Evolutionary conservation across 371 early-diverging fungal genomes (phyloP).

Genomic region (Actinomucor elegans): DNA sequence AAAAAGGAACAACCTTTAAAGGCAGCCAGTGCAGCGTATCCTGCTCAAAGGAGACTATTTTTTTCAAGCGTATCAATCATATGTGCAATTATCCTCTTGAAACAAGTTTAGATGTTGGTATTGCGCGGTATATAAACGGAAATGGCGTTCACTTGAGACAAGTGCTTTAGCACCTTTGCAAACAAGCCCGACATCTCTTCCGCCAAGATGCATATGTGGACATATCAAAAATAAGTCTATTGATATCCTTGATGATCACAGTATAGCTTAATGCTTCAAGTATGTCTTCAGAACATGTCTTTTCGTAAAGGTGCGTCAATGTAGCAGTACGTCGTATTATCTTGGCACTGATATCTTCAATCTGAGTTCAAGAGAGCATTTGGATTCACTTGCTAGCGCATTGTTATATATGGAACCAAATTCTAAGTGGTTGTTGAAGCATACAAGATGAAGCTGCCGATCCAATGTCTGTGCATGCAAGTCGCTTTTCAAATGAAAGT

Average conservation of each 20-base stretch:
- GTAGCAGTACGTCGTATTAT: neutral
- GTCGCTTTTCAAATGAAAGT: too few relatives aligned
- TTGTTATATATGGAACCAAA: slow-evolving; percentile 7
- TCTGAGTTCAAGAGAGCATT: neutral
- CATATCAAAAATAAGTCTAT: neutral
- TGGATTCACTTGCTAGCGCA: neutral
- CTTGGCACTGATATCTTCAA: neutral
- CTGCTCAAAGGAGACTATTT: neutral
- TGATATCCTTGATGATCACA: neutral
- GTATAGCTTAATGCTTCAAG: neutral
- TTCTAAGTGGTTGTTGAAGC: slow-evolving; percentile 2
- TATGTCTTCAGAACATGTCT: neutral
- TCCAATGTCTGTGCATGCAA: neutral
- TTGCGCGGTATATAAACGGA: neutral
- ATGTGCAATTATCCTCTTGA: neutral
- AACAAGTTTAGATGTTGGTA: neutral
- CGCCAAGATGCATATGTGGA: neutral
- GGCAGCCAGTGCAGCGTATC: neutral
- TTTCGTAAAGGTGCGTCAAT: neutral
- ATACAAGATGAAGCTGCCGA: neutral
- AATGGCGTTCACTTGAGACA: neutral
- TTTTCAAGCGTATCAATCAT: neutral
- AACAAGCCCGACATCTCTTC: neutral
- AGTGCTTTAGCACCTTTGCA: neutral
- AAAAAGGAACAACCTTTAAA: too few relatives aligned